These are phyloP conservation scores for Cetraspora pellucida DNA, from an alignment of 192 early-diverging fungal species.

Conservation along the genomic window DNA sequence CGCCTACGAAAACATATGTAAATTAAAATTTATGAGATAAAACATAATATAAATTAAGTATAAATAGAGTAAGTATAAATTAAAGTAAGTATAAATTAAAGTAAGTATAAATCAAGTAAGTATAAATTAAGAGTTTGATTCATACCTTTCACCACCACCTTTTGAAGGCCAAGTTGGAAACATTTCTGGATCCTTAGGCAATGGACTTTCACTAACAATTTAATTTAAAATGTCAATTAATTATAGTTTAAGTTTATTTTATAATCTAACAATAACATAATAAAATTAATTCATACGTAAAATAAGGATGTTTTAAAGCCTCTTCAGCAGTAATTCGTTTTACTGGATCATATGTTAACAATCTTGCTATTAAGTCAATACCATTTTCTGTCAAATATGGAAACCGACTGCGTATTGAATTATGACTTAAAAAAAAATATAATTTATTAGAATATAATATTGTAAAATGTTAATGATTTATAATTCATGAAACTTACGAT, in stretches of 20 bases:
- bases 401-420: conserved; percentile 50
- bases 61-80: too few relatives aligned
- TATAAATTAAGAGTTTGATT: not conserved
- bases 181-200: conserved; percentile 88
- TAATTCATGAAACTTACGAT: conserved; percentile 43
- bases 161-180: conserved; percentile 95
- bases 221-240: not conserved
- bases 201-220: conserved; percentile 66
- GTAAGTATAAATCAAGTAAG: too few relatives aligned
- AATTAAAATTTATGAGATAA: too few relatives aligned
- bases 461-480: too few relatives aligned
- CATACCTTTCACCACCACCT: conserved; percentile 57
- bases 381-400: conserved; percentile 74
- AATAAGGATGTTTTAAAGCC: conserved; percentile 90
- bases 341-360: conserved; percentile 85
- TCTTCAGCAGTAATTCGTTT: conserved; percentile 89
- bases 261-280: not conserved
- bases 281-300: conserved; percentile 51
- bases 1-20: conserved; percentile 33
- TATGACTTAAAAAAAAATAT: conserved; percentile 23
- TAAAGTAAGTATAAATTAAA: too few relatives aligned
- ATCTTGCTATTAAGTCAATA: conserved; percentile 69
- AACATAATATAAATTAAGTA: too few relatives aligned
- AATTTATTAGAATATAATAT: too few relatives aligned
- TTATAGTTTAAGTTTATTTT: not conserved